Percentiles rank a stretch among this genome's conserved stretches.
phyloP scores from a whole-genome alignment of 495 filamentous ascomycete species.

The Daldinia bambusicola region DNA sequence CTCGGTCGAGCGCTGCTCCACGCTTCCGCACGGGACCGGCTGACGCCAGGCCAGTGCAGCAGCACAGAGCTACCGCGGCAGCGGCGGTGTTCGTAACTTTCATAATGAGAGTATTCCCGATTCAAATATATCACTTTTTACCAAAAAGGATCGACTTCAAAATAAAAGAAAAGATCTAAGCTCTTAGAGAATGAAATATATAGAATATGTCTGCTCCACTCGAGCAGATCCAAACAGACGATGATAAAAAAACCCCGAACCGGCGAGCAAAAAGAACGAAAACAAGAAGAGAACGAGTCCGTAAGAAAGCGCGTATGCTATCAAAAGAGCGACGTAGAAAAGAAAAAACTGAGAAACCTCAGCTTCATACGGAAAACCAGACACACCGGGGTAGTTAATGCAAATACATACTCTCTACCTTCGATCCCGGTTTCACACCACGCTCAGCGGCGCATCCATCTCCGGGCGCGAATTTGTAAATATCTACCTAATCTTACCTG shows the following conservation, averaged over 20 bases:
- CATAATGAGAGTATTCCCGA: conserved; percentile 11
- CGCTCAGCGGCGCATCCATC: conserved; percentile 8
- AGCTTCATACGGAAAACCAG: not conserved
- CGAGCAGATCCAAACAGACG: conserved; percentile 14
- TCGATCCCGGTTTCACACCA: conserved; percentile 1
- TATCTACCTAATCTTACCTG: no score
- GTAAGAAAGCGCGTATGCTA: conserved; percentile 16
- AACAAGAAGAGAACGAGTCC: not conserved
- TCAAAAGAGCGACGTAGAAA: conserved; percentile 32
- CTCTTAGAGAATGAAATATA: conserved; percentile 2
- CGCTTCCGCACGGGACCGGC: conserved; percentile 41
- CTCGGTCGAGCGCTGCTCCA: conserved; percentile 16
- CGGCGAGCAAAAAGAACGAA: conserved; percentile 28
- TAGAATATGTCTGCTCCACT: conserved; percentile 14
- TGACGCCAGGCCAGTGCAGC: conserved; percentile 25
- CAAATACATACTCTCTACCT: not conserved
- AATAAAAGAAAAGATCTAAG: conserved; percentile 1
- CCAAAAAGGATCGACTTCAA: conserved; percentile 20
- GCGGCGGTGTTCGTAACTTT: conserved; percentile 38
- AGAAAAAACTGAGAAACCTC: conserved; percentile 8
- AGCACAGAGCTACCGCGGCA: conserved; percentile 36
- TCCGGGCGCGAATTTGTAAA: conserved; percentile 19
- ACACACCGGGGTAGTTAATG: no score
- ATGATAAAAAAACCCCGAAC: conserved; percentile 36
- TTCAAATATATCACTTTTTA: not conserved